Base-by-base conservation (phyloP, 805 yeast species). In the Kregervanrija delftensis region DNA sequence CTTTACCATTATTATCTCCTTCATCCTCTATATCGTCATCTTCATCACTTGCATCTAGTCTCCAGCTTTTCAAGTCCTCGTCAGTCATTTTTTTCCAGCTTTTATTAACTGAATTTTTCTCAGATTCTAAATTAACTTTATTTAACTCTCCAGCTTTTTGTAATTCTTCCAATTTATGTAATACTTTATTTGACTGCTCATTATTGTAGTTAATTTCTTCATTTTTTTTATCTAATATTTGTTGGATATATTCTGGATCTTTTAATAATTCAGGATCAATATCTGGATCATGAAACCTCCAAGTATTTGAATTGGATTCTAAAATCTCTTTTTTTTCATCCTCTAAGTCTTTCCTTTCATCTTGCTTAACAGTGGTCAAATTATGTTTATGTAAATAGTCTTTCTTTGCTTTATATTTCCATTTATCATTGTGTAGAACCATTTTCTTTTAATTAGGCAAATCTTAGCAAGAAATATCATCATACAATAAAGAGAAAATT, bases 371-470 rank as follows among this genome's bases (percentile, higher is more conserved):
- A 13, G 32, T 42, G 13, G 42, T 41, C 6, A 56, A 46, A 1
- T 72, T 72, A 51, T 74, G 79, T 51, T 75, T 74, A 37, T 63
- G 56, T 56, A 65, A 51, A 47, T 72, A 72, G 13, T 64, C 57
- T 33, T 56, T 54, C 42, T 68, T 73, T 12, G 77, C 76, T 46
- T 65, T 69, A 40, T 65, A 59, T 45, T 74, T 75, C 79, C 80
- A 74, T 56, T 74, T 74, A 42, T 66, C 70, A 54, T 74, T 74
- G 49, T 74, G 79, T 11, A 75, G 59, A 10, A 74, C 80, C 80
- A 74, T 74, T 4, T 11, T 40, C 30, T n/a, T 32, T 32, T 32
- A 32, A 12, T 11, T 6, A 22, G 28, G 28, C 28, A 22, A 22
- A 5, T 22, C 28, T 6, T 4, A 5, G 28, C 28, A 22, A 22